phyloP scores from a whole-genome alignment of 1,284 basidiomycete genomes.

The Rhizoctonia solani region DNA sequence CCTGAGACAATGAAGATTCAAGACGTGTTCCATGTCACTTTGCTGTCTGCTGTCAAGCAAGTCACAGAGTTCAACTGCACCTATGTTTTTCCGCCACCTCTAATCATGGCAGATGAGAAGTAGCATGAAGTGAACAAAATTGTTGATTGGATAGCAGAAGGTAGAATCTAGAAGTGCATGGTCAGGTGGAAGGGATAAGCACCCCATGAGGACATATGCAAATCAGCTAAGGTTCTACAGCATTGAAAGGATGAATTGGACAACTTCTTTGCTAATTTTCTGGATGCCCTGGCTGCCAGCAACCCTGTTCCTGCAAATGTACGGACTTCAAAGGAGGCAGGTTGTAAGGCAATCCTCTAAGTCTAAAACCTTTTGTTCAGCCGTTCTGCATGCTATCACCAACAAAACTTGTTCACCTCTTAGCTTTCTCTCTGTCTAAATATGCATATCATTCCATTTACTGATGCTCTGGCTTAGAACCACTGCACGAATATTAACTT shows the following conservation, averaged over 20 bases:
- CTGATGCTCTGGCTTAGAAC: too few relatives aligned
- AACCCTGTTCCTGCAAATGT: not conserved
- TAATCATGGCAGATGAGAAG: constrained; percentile 36
- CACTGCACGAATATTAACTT: too few relatives aligned
- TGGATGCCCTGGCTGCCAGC: not conserved
- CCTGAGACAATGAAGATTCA: constrained; percentile 40
- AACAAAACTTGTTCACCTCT: too few relatives aligned
- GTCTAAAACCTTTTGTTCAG: not conserved
- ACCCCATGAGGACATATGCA: not conserved
- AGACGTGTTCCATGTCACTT: constrained; percentile 51
- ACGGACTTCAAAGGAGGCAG: not conserved
- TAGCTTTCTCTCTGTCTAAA: too few relatives aligned
- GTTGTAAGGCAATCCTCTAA: not conserved
- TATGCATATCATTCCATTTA: too few relatives aligned
- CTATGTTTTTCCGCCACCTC: constrained; percentile 41
- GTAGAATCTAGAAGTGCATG: not conserved
- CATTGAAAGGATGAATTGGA: not conserved
- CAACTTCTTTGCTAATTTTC: not conserved
- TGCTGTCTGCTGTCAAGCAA: constrained; percentile 47
- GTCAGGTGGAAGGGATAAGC: constrained; percentile 17
- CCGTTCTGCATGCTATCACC: too few relatives aligned
- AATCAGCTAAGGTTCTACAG: not conserved
- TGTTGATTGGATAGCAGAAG: constrained; percentile 37
- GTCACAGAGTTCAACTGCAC: constrained; percentile 33
- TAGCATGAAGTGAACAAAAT: constrained; percentile 42